Evolutionary conservation across 352 stramenopile genomes (phyloP).

Genomic region (Phytopythium mirpurense): DNA sequence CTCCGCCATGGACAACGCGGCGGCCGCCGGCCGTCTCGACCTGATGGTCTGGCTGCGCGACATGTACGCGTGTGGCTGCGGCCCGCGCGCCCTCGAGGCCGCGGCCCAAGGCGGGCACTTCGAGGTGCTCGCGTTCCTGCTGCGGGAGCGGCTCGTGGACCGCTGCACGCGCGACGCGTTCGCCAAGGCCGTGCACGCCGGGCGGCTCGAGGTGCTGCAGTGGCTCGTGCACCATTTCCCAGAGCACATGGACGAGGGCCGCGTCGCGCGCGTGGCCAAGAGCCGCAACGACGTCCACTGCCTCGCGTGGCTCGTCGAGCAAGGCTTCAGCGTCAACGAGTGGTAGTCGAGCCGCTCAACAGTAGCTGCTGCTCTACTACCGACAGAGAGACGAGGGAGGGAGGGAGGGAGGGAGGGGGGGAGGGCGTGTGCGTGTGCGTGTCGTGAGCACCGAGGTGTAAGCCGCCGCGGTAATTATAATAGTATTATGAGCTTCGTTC

Average conservation of each 20-base stretch:
- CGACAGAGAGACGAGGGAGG: no score
- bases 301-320: slow-evolving; percentile 21
- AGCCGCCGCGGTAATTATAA: no score
- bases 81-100: slow-evolving; percentile 16
- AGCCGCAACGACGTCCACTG: slow-evolving; percentile 25
- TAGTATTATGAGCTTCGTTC: no score
- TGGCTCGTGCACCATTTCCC: slow-evolving; percentile 19
- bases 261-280: slow-evolving; percentile 18
- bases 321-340: slow-evolving; percentile 17
- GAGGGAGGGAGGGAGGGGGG: no score
- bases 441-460: no score
- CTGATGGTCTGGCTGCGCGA: slow-evolving; percentile 8
- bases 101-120: slow-evolving; percentile 19
- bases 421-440: no score
- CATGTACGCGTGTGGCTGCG: slow-evolving; percentile 8
- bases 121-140: slow-evolving; percentile 17
- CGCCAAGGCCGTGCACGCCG: slow-evolving; percentile 17
- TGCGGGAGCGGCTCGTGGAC: slow-evolving; percentile 15
- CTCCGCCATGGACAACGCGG: slow-evolving; percentile 20
- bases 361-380: no score
- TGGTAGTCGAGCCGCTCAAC: no score
- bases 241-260: slow-evolving; percentile 25
- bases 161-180: slow-evolving; percentile 24
- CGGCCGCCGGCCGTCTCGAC: slow-evolving; percentile 14
- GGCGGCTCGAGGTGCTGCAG: slow-evolving; percentile 25